phyloP scores from a whole-genome alignment of 805 yeast species.

The Metschnikowia peoriensis region DNA sequence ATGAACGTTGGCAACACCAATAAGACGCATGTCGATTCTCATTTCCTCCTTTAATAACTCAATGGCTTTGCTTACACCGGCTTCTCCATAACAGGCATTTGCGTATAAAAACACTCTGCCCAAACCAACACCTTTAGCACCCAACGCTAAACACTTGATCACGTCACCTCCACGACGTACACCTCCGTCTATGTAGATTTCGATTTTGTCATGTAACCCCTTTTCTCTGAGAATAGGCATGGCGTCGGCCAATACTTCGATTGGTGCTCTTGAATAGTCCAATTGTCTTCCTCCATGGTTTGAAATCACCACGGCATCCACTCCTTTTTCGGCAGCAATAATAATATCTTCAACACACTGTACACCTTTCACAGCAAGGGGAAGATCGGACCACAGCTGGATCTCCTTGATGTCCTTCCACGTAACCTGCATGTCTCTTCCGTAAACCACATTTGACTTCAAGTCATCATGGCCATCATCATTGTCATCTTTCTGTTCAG shows the following conservation, averaged over 20 bases:
- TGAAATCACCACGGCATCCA: conserved; percentile 69
- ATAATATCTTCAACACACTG: conserved; percentile 66
- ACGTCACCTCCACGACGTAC: conserved; percentile 67
- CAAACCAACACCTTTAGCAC: conserved; percentile 69
- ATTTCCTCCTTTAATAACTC: conserved; percentile 68
- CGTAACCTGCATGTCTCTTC: conserved; percentile 28
- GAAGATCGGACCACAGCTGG: conserved; percentile 31
- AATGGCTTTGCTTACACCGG: conserved; percentile 59
- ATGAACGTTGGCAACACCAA: conserved; percentile 62
- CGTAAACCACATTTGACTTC: conserved; percentile 10
- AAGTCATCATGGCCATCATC: conserved; percentile 10
- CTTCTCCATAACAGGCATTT: conserved; percentile 60
- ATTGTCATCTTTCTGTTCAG: background rate
- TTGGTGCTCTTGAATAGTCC: conserved; percentile 77
- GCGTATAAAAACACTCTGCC: conserved; percentile 70
- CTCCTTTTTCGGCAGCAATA: conserved; percentile 54
- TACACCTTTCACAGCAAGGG: conserved; percentile 63
- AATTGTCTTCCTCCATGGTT: conserved; percentile 91
- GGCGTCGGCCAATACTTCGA: conserved; percentile 71
- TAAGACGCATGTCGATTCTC: conserved; percentile 72
- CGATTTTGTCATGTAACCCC: conserved; percentile 46
- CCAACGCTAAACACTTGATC: conserved; percentile 63
- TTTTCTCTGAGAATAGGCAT: conserved; percentile 49
- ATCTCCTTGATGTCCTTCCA: conserved; percentile 41
- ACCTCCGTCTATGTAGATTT: conserved; percentile 67